A percentile compares a stretch with the other conserved stretches of the same genome.
Evolutionary conservation across 1,284 basidiomycete genomes (phyloP).

Genomic region (Schizophyllum commune): DNA sequence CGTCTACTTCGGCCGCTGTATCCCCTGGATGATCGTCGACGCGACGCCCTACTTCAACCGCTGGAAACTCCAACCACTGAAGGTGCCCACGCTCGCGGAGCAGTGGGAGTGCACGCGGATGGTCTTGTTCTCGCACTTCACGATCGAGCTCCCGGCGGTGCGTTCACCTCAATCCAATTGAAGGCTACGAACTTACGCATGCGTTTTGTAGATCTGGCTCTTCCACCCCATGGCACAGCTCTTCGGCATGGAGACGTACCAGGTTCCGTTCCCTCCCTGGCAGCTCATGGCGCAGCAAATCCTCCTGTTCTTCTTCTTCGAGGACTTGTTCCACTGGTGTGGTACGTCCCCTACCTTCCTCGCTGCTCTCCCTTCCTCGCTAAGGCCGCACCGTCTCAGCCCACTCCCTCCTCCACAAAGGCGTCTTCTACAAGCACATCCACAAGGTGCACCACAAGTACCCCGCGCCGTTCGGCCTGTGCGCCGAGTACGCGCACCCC

Average conservation of each 20-base stretch:
- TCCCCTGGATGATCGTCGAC: constrained; percentile 96
- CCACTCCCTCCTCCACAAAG: constrained; percentile 86
- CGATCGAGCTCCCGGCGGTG: constrained; percentile 88
- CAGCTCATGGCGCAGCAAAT: constrained; percentile 74
- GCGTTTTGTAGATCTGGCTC: constrained; percentile 68
- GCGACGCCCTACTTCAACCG: constrained; percentile 85
- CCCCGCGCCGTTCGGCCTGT: constrained; percentile 92
- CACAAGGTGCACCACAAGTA: constrained; percentile 97
- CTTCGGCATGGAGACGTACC: constrained; percentile 87
- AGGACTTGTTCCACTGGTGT: constrained; percentile 87
- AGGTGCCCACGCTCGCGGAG: constrained; percentile 72
- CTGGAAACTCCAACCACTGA: constrained; percentile 91
- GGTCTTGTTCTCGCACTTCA: constrained; percentile 93
- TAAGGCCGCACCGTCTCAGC: constrained; percentile 34
- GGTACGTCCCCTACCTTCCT: constrained; percentile 31
- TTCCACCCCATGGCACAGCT: constrained; percentile 92
- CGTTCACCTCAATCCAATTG: constrained; percentile 17
- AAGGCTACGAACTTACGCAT: neutral
- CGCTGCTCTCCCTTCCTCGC: constrained; percentile 15
- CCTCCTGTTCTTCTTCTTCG: constrained; percentile 89
- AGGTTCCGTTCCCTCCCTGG: constrained; percentile 82
- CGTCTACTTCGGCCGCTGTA: constrained; percentile 92
- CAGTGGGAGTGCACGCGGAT: constrained; percentile 96
- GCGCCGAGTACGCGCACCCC: constrained; percentile 95
- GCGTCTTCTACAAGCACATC: constrained; percentile 90